Evolutionary conservation across 495 filamentous ascomycete species (phyloP).

Genomic region (Echria macrotheca): DNA sequence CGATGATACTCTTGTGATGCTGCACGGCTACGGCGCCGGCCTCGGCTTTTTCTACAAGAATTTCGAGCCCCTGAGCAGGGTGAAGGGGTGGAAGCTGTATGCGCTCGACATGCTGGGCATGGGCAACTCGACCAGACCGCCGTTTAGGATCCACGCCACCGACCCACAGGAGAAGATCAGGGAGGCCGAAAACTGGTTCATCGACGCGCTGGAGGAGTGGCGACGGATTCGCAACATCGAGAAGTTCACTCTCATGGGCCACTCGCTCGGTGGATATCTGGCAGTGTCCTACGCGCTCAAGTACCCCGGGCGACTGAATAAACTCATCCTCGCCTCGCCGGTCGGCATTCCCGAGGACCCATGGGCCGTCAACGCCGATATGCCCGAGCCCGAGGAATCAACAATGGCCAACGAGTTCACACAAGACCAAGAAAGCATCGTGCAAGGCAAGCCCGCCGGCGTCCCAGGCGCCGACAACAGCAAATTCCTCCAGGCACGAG

Average conservation of each 20-base stretch:
- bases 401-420: conserved; percentile 66
- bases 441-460: conserved; percentile 21
- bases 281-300: conserved; percentile 92
- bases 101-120: conserved; percentile 91
- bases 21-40: conserved; percentile 95
- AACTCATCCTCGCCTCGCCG: conserved; percentile 89
- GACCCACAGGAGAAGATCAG: conserved; percentile 73
- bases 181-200: conserved; percentile 93
- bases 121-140: conserved; percentile 80
- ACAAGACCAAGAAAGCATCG: conserved; percentile 63
- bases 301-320: conserved; percentile 89
- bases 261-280: conserved; percentile 91
- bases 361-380: conserved; percentile 73
- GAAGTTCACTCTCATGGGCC: conserved; percentile 85
- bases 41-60: conserved; percentile 98
- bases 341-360: conserved; percentile 96
- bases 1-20: conserved; percentile 84
- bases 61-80: conserved; percentile 76
- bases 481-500: conserved; percentile 12
- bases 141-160: conserved; percentile 78
- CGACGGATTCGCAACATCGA: conserved; percentile 81
- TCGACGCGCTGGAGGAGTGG: conserved; percentile 96
- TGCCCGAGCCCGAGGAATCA: conserved; percentile 70
- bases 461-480: too few relatives aligned
- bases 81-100: conserved; percentile 81